These are phyloP conservation scores for Alternaria solani DNA, from an alignment of 2,329 filamentous ascomycete species.

Conservation along the genomic window DNA sequence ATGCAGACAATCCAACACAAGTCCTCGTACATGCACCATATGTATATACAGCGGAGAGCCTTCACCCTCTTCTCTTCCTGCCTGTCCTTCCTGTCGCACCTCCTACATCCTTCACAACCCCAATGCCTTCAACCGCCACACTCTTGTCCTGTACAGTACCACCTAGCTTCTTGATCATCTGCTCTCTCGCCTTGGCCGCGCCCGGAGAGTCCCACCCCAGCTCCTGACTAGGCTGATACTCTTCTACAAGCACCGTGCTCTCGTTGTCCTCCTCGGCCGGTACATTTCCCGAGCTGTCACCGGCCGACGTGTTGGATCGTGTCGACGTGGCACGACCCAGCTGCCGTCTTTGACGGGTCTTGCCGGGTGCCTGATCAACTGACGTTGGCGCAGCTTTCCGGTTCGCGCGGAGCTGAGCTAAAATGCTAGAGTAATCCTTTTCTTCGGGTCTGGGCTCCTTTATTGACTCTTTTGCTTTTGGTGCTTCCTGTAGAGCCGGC, in stretches of 20 bases:
- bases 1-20: conserved; percentile 5
- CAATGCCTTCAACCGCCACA: conserved; percentile 40
- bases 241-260: conserved; percentile 29
- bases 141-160: conserved; percentile 43
- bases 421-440: conserved; percentile 44
- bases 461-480: conserved; percentile 20
- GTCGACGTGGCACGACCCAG: conserved; percentile 45
- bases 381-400: conserved; percentile 35
- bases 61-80: conserved; percentile 40
- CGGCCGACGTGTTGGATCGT: conserved; percentile 39
- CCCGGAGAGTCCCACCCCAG: conserved; percentile 51
- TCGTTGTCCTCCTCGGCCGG: conserved; percentile 30
- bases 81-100: conserved; percentile 28
- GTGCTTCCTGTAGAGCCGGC: conserved; percentile 12
- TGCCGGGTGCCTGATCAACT: conserved; percentile 31
- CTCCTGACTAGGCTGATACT: conserved; percentile 48
- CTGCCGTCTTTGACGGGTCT: conserved; percentile 34
- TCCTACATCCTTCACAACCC: conserved; percentile 46
- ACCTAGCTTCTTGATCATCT: conserved; percentile 49
- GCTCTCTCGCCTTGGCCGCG: conserved; percentile 44
- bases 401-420: conserved; percentile 42
- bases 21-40: background rate
- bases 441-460: conserved; percentile 26
- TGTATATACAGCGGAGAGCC: background rate
- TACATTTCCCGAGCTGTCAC: conserved; percentile 36